Conservation (phyloP, 2,329 filamentous ascomycete species). For the Tolypocladium album region DNA sequence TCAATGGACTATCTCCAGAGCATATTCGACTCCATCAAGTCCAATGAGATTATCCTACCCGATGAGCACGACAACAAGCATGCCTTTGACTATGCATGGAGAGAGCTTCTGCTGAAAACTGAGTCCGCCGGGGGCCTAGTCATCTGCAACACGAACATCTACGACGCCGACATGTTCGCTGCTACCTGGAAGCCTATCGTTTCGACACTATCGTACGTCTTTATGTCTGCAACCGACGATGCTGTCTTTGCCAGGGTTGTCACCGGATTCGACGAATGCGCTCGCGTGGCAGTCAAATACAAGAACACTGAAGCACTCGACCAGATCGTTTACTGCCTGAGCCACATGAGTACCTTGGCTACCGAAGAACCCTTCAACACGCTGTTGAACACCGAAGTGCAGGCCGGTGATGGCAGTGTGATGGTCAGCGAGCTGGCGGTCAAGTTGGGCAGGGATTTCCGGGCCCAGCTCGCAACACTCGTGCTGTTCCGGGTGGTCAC, state of each 20-base stretch:
- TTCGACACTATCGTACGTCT: constrained; percentile 92
- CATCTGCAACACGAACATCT: constrained; percentile 84
- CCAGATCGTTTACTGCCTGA: constrained; percentile 82
- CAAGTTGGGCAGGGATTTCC: constrained; percentile 86
- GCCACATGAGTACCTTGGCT: constrained; percentile 81
- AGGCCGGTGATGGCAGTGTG: constrained; percentile 81
- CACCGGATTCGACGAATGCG: constrained; percentile 91
- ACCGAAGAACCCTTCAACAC: constrained; percentile 71
- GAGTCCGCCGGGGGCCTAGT: constrained; percentile 62
- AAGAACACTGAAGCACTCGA: constrained; percentile 78
- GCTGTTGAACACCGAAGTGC: constrained; percentile 85
- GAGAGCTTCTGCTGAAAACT: constrained; percentile 80
- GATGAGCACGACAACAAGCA: constrained; percentile 96
- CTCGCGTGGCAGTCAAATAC: constrained; percentile 81
- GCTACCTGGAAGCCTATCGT: constrained; percentile 93
- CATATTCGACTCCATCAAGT: constrained; percentile 86
- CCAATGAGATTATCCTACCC: constrained; percentile 89
- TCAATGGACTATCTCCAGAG: constrained; percentile 69
- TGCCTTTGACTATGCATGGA: constrained; percentile 96
- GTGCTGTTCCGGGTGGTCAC: constrained; percentile 91
- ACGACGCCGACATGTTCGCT: constrained; percentile 95
- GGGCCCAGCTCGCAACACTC: constrained; percentile 85
- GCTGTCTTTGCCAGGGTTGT: constrained; percentile 89
- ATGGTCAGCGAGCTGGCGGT: constrained; percentile 99
- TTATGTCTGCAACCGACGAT: constrained; percentile 97